These are phyloP conservation scores for Boletus speciosus DNA, from an alignment of 768 basidiomycete species.

Conservation along the genomic window DNA sequence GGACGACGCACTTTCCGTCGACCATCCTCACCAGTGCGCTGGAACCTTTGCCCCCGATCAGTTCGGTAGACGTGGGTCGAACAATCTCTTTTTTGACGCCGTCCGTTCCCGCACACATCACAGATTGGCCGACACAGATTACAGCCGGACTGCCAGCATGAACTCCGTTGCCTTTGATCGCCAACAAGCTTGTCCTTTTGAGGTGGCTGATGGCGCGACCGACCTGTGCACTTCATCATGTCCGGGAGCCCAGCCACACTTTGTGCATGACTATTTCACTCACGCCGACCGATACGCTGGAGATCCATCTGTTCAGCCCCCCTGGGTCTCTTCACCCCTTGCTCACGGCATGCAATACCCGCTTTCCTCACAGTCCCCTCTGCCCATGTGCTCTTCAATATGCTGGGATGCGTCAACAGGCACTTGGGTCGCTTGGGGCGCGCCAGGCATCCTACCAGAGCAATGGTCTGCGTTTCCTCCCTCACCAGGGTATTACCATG, in stretches of 20 bases:
- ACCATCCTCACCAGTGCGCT: slow-evolving; percentile 14
- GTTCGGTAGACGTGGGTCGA: slow-evolving; percentile 33
- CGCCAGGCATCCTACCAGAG: slow-evolving; percentile 24
- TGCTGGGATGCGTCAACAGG: slow-evolving; percentile 30
- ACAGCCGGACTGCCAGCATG: slow-evolving; percentile 20
- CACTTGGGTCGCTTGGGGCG: slow-evolving; percentile 30
- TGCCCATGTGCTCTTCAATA: slow-evolving; percentile 27
- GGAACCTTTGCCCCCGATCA: slow-evolving; percentile 18
- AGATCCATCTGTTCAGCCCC: slow-evolving; percentile 21
- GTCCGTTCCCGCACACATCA: slow-evolving; percentile 26
- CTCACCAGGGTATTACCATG: slow-evolving; percentile 26
- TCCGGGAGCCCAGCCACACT: slow-evolving; percentile 22
- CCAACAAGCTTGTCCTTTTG: slow-evolving; percentile 22
- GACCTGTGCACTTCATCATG: slow-evolving; percentile 26
- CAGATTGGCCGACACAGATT: slow-evolving; percentile 22
- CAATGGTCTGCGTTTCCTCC: slow-evolving; percentile 31
- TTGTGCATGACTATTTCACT: slow-evolving; percentile 25
- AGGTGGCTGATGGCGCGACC: slow-evolving; percentile 20
- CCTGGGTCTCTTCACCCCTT: slow-evolving; percentile 28
- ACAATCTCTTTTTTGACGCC: slow-evolving; percentile 40
- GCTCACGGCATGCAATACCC: slow-evolving; percentile 30
- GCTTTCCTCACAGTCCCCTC: slow-evolving; percentile 26
- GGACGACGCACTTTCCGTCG: slow-evolving; percentile 11
- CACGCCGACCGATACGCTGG: slow-evolving; percentile 21
- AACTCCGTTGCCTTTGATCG: slow-evolving; percentile 18